Percentiles rank a stretch among this genome's conserved stretches.
Evolutionary conservation across 345 rosid species (phyloP).

Genomic region (Combretum micranthum): DNA sequence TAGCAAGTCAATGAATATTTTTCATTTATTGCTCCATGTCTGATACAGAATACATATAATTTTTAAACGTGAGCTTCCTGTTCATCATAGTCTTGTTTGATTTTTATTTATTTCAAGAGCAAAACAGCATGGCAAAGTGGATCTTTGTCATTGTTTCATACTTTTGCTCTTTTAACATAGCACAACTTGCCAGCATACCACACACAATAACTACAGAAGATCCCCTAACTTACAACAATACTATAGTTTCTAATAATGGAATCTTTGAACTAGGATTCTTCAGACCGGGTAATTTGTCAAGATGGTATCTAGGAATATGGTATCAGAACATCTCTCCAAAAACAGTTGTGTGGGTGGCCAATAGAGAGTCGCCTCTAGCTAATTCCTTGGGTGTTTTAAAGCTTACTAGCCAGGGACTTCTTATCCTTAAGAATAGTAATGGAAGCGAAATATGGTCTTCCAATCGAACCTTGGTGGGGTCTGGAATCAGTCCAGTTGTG

Average conservation of each 20-base stretch:
- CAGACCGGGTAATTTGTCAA: slow-evolving; percentile 11
- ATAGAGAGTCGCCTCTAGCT: slow-evolving; percentile 12
- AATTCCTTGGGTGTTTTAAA: slow-evolving; percentile 8
- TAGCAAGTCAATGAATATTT: too few species aligned
- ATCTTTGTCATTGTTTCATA: background rate
- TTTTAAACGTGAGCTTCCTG: too few species aligned
- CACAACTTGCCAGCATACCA: background rate
- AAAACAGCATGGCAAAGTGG: too few species aligned
- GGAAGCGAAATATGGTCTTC: slow-evolving; percentile 13
- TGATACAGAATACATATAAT: too few species aligned
- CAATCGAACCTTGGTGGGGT: background rate
- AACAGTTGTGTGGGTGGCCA: slow-evolving; percentile 24
- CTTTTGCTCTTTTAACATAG: background rate
- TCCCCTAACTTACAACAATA: slow-evolving; percentile 11
- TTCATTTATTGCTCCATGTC: too few species aligned
- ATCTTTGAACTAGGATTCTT: slow-evolving; percentile 25
- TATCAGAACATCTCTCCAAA: slow-evolving; percentile 6
- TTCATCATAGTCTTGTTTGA: too few species aligned
- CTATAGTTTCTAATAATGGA: slow-evolving; percentile 18
- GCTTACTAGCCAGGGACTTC: slow-evolving; percentile 7
- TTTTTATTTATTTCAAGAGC: too few species aligned
- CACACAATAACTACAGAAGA: slow-evolving; percentile 1
- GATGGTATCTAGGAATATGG: slow-evolving; percentile 23
- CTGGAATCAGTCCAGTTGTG: slow-evolving; percentile 6
- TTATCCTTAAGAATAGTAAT: slow-evolving; percentile 10